Percentiles rank a stretch among this genome's conserved stretches.
Evolutionary conservation across 116 monocot species (phyloP).

Genomic region (Papilionanthe hybrid): DNA sequence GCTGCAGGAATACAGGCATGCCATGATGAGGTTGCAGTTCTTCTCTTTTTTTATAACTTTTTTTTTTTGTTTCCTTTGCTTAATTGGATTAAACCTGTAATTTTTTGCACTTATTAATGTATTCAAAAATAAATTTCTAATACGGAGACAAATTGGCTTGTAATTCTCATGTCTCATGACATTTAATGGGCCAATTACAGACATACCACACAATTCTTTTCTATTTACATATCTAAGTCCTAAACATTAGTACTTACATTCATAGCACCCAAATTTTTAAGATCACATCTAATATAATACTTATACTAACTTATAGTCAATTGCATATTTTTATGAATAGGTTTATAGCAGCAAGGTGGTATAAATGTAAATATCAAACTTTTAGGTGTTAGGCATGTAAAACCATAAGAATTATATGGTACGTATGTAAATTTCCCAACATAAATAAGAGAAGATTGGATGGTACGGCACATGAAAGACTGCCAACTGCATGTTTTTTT

Average conservation of each 20-base stretch:
- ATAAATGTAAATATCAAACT: no score
- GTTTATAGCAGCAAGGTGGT: no score
- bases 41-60: neutral
- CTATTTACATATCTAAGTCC: no score
- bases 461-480: neutral
- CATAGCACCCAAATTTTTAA: no score
- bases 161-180: neutral
- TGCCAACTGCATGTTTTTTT: neutral
- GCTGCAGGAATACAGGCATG: slow-evolving; percentile 93
- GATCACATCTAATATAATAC: no score
- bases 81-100: neutral
- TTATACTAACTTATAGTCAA: no score
- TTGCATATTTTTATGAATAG: no score
- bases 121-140: neutral
- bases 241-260: no score
- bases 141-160: neutral
- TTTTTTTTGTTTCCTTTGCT: neutral
- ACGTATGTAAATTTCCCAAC: neutral
- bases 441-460: neutral
- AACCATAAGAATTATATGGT: no score
- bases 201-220: no score
- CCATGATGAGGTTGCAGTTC: slow-evolving; percentile 72
- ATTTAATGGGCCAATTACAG: no score
- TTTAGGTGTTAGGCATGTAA: no score
- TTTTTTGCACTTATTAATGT: neutral